phyloP scores from a whole-genome alignment of 352 stramenopile genomes.

The Globisporangium orthogonon region DNA sequence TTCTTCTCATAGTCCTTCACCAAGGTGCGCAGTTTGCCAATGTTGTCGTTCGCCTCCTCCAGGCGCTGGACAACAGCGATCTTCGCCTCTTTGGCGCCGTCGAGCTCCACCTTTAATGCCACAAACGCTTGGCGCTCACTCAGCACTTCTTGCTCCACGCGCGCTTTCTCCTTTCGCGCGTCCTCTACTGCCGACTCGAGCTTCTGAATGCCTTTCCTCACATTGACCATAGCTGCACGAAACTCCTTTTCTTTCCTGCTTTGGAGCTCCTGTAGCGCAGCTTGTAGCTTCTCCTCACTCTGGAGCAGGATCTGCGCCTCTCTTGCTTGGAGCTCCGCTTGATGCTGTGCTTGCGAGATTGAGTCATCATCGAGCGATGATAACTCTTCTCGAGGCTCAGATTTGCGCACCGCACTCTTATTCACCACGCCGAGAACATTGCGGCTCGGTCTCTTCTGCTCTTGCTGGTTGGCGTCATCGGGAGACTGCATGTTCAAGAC shows the following conservation, averaged over 20 bases:
- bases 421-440: constrained; percentile 21
- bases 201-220: constrained; percentile 69
- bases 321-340: constrained; percentile 41
- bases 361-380: constrained; percentile 11
- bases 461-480: constrained; percentile 29
- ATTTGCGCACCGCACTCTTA: constrained; percentile 4
- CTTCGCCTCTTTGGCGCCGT: constrained; percentile 43
- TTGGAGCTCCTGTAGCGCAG: constrained; percentile 53
- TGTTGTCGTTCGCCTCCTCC: constrained; percentile 64
- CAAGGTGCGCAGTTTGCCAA: constrained; percentile 48
- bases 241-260: constrained; percentile 60
- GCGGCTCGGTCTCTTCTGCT: constrained; percentile 8
- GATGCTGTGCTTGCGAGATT: constrained; percentile 44
- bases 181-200: constrained; percentile 44
- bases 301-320: constrained; percentile 47
- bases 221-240: constrained; percentile 61
- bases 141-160: constrained; percentile 41
- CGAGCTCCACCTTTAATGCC: constrained; percentile 40
- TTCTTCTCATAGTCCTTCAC: constrained; percentile 37
- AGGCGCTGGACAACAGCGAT: constrained; percentile 39
- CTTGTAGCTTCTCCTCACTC: constrained; percentile 44
- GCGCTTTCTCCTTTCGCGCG: constrained; percentile 40
- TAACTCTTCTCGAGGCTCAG: constrained; percentile 6
- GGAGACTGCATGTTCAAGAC: constrained; percentile 43
- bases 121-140: constrained; percentile 49